Conservation (phyloP, 169 alveolate genomes). For the Miamiensis avidus region DNA sequence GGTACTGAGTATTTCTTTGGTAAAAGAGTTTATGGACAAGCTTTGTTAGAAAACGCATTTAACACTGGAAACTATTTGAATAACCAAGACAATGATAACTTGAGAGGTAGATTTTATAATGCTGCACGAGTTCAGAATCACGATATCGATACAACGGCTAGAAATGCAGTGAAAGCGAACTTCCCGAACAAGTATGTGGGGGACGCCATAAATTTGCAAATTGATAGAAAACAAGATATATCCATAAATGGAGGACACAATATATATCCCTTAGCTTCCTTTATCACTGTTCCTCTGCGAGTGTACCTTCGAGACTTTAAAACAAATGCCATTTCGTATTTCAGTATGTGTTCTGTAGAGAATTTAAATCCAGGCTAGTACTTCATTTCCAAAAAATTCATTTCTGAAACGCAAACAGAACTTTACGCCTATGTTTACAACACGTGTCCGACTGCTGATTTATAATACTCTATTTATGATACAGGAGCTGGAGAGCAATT, state of each 20-base stretch:
- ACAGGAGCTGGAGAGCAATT: background rate
- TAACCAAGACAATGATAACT: background rate
- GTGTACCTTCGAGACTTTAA: too few species aligned
- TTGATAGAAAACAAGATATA: background rate
- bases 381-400: background rate
- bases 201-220: background rate
- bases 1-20: background rate
- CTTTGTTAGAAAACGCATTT: background rate
- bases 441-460: background rate
- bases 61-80: background rate
- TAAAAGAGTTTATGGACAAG: background rate
- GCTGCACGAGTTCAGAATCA: background rate
- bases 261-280: background rate
- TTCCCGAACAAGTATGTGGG: background rate
- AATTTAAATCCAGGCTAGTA: background rate
- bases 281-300: background rate
- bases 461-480: background rate
- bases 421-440: background rate
- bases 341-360: background rate
- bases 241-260: background rate
- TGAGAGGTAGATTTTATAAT: too few species aligned
- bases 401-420: background rate
- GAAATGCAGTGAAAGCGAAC: background rate
- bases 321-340: too few species aligned
- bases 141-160: background rate